These are phyloP conservation scores for Solidago caesia DNA, from an alignment of 129 eudicot genomes.

Conservation along the genomic window DNA sequence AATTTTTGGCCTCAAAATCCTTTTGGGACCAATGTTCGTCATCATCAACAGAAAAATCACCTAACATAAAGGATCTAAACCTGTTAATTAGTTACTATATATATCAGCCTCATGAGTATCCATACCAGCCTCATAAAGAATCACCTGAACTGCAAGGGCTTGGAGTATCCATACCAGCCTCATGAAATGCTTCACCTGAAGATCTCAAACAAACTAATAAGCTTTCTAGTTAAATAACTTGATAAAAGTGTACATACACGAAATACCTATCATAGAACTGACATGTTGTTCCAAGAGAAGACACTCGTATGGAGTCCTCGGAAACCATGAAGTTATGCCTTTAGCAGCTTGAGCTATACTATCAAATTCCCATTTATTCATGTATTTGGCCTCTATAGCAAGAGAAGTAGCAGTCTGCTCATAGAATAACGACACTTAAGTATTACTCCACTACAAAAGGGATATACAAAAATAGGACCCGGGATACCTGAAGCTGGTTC, in stretches of 20 bases:
- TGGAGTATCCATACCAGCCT: slow-evolving; percentile 57
- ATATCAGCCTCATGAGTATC: too few species aligned
- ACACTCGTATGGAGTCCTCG: slow-evolving; percentile 66
- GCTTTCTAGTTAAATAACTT: neutral
- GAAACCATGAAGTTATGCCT: slow-evolving; percentile 75
- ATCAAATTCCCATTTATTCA: slow-evolving; percentile 98
- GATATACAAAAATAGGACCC: neutral
- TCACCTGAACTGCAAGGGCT: slow-evolving; percentile 22
- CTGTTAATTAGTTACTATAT: too few species aligned
- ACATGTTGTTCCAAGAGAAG: slow-evolving; percentile 63
- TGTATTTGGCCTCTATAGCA: slow-evolving; percentile 74
- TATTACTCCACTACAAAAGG: neutral
- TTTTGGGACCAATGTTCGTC: slow-evolving; percentile 65
- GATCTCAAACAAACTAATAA: slow-evolving; percentile 18
- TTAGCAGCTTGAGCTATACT: slow-evolving; percentile 78
- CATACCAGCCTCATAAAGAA: too few species aligned
- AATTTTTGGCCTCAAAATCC: slow-evolving; percentile 47
- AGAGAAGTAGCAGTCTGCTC: slow-evolving; percentile 89
- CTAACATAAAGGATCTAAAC: too few species aligned
- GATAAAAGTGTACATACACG: neutral
- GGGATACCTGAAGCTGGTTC: slow-evolving; percentile 81
- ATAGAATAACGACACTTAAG: slow-evolving; percentile 5
- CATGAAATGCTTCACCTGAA: slow-evolving; percentile 80
- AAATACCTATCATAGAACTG: slow-evolving; percentile 59
- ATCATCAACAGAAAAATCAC: slow-evolving; percentile 61